These are phyloP conservation scores for Ogataea chonburiensis DNA, from an alignment of 805 yeast species.

Conservation along the genomic window DNA sequence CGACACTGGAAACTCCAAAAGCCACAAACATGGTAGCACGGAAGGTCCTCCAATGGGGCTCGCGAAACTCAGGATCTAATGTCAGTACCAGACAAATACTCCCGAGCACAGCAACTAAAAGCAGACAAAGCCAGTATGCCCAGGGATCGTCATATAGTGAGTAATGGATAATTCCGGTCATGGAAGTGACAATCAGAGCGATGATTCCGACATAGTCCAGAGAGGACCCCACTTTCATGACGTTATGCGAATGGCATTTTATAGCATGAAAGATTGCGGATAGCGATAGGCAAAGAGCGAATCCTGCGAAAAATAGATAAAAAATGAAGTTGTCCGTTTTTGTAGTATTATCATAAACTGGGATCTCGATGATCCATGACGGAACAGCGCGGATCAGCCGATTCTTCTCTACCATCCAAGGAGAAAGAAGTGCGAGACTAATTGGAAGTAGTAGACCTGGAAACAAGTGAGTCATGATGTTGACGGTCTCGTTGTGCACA, in stretches of 20 bases:
- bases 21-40: slow-evolving; percentile 76
- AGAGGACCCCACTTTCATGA: slow-evolving; percentile 46
- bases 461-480: slow-evolving; percentile 49
- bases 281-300: slow-evolving; percentile 44
- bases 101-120: slow-evolving; percentile 56
- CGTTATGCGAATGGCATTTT: slow-evolving; percentile 47
- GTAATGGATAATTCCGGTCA: slow-evolving; percentile 38
- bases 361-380: slow-evolving; percentile 25
- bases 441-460: slow-evolving; percentile 41
- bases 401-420: slow-evolving; percentile 18
- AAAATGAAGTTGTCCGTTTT: slow-evolving; percentile 41
- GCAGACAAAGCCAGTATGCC: slow-evolving; percentile 39
- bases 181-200: slow-evolving; percentile 47
- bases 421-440: slow-evolving; percentile 21
- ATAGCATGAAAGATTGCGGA: slow-evolving; percentile 51
- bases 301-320: slow-evolving; percentile 45
- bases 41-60: slow-evolving; percentile 68
- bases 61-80: slow-evolving; percentile 62
- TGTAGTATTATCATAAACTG: slow-evolving; percentile 28
- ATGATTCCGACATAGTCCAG: slow-evolving; percentile 58
- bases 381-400: slow-evolving; percentile 26
- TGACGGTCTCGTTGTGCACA: slow-evolving; percentile 53
- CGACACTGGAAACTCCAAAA: slow-evolving; percentile 75
- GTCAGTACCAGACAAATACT: slow-evolving; percentile 60
- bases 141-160: slow-evolving; percentile 45